phyloP scores from a whole-genome alignment of 2,329 filamentous ascomycete genomes.

The Neopestalotiopsis rosae region DNA sequence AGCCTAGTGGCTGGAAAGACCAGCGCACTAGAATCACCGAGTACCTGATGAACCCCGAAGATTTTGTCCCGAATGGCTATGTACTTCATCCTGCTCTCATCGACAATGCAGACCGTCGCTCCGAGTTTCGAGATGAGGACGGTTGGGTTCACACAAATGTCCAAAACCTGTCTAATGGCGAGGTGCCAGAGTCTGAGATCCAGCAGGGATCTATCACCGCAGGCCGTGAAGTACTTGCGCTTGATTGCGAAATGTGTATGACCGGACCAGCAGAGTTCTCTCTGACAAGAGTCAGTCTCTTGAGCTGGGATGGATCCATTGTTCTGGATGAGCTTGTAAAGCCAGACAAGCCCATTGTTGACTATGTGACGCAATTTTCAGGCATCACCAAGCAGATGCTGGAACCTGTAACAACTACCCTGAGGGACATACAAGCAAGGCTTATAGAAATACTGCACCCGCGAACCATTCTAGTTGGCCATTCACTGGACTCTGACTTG shows the following conservation, averaged over 20 bases:
- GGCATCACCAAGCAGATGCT: conserved; percentile 91
- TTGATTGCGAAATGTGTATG: conserved; percentile 98
- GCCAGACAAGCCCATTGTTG: conserved; percentile 82
- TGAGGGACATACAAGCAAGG: conserved; percentile 80
- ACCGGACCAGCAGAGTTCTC: conserved; percentile 81
- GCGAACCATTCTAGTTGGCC: conserved; percentile 76
- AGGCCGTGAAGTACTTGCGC: conserved; percentile 77
- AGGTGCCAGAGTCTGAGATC: conserved; percentile 72
- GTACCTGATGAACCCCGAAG: conserved; percentile 73
- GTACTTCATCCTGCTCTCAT: conserved; percentile 81
- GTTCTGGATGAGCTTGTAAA: conserved; percentile 92
- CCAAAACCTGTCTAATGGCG: conserved; percentile 67
- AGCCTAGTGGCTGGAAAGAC: conserved; percentile 72
- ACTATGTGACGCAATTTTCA: conserved; percentile 92
- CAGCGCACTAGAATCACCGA: conserved; percentile 82
- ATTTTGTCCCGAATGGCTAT: conserved; percentile 85
- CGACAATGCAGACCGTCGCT: conserved; percentile 57
- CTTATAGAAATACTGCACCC: conserved; percentile 76
- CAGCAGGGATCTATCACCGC: conserved; percentile 83
- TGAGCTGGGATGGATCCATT: conserved; percentile 83
- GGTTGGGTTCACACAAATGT: conserved; percentile 88
- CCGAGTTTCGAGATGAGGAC: conserved; percentile 58
- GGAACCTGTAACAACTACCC: conserved; percentile 79
- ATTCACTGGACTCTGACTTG: conserved; percentile 83
- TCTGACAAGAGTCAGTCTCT: conserved; percentile 85